Conservation (phyloP, 2,329 filamentous ascomycete species). For the Sclerotinia subarctica region DNA sequence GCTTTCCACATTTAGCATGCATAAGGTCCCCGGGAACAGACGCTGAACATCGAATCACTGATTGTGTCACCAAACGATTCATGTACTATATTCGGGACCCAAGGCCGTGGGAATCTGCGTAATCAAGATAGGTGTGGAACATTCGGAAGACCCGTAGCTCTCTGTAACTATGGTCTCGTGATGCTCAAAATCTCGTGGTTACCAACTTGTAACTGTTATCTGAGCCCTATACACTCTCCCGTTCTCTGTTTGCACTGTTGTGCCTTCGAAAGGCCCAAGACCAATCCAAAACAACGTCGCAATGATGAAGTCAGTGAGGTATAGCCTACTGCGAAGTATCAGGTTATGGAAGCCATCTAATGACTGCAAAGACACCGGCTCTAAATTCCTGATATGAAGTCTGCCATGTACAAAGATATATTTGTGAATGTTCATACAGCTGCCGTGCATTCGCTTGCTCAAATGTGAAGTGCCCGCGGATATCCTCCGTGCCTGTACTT, state of each 20-base stretch:
- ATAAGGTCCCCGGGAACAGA: not conserved
- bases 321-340: not conserved
- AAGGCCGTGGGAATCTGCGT: not conserved
- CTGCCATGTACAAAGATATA: not conserved
- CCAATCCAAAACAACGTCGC: not conserved
- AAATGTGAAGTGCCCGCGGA: not conserved
- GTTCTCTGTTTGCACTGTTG: not conserved
- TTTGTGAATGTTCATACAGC: not conserved
- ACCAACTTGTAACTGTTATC: not conserved
- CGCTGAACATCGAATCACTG: not conserved
- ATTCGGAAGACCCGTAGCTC: not conserved
- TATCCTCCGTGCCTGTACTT: not conserved
- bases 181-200: not conserved
- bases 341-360: not conserved
- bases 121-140: conserved; percentile 1
- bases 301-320: not conserved
- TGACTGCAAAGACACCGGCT: not conserved
- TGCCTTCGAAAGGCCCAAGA: not conserved
- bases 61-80: not conserved
- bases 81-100: not conserved
- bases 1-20: not conserved
- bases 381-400: not conserved
- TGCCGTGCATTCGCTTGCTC: not conserved
- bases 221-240: not conserved
- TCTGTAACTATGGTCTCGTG: not conserved